Base-by-base conservation (phyloP, 2,329 filamentous ascomycete genomes). In the Monilinia fructicola region DNA sequence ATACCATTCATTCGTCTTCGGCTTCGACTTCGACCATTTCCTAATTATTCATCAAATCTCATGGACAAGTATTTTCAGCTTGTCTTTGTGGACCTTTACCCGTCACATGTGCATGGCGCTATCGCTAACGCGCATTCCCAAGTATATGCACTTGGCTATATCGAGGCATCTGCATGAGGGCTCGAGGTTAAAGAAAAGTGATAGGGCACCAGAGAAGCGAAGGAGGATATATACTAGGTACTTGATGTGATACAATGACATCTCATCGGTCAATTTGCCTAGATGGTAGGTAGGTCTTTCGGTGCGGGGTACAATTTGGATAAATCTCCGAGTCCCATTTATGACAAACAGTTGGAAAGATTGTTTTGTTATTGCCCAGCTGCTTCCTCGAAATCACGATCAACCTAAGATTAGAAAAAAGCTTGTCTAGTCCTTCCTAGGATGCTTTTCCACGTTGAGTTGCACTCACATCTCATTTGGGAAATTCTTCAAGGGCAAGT, bases 351-450 rank as follows among this genome's bases (percentile, higher is more conserved):
- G 44, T n/a, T 7, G 21, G 21, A n/a, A 48, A 59, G 44, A 50
- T 50, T 26, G 14, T 52, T 50, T 50, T 26, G 14, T 52, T 50
- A 44, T 60, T 60, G 58, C 28, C 44, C 58, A 38, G 58, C 44
- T 60, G 44, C 28, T 50, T 23, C 31, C 21, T 61, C 58, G n/a
- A 61, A 23, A 50, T 50, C 14, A 4, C 44, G 44, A 50, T 50
- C 21, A 38, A 31, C 58, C 58, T 61, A 38, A 50, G 28, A 38
- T 61, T 50, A 50, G 21, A 12, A 6, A 40, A 61, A 61, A 50
- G 58, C 58, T 61, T 61, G 58, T 61, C 58, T 38, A 48, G 21
- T 38, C 44, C 56, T 18, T 48, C 28, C 56, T 21, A 38, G 44
- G 12, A 11, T 40, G 44, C 31, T 38, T 60, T 60, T 40, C 35